Percentiles rank a stretch among this genome's conserved stretches.
Conservation (phyloP, 2,329 filamentous ascomycete genomes). For the Raffaelea ambrosiae region DNA sequence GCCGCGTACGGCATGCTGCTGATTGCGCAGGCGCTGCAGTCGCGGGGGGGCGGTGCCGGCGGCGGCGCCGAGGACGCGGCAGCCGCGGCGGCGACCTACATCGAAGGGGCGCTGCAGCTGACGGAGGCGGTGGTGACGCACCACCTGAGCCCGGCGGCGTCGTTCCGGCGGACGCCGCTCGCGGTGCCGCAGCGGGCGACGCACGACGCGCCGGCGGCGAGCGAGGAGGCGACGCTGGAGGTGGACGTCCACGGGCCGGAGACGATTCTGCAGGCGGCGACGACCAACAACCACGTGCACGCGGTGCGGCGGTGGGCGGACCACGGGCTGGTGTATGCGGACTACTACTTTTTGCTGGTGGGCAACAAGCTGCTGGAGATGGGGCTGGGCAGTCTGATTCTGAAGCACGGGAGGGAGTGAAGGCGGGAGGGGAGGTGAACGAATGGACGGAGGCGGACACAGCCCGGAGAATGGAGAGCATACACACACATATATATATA, state of each 20-base stretch:
- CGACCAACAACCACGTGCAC: conserved; percentile 18
- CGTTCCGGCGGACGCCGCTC: background rate
- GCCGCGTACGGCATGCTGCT: conserved; percentile 32
- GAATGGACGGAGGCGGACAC: too few species aligned
- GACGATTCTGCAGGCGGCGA: conserved; percentile 19
- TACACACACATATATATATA: too few species aligned
- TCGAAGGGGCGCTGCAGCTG: conserved; percentile 18
- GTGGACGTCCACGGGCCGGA: conserved; percentile 12
- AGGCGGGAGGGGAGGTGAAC: too few species aligned
- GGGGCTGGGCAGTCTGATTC: conserved; percentile 12
- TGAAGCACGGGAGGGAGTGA: too few species aligned
- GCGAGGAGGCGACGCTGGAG: background rate
- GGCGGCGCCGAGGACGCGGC: conserved; percentile 5
- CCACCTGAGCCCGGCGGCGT: conserved; percentile 8
- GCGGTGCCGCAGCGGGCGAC: conserved; percentile 8
- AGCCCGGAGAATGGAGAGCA: too few species aligned
- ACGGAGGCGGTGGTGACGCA: conserved; percentile 17
- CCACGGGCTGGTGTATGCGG: conserved; percentile 34
- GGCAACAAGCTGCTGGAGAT: conserved; percentile 31
- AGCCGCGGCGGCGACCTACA: conserved; percentile 12
- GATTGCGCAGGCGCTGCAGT: conserved; percentile 23
- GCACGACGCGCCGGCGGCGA: background rate
- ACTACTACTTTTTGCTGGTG: conserved; percentile 35
- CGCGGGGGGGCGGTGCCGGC: conserved; percentile 6
- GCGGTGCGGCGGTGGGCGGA: conserved; percentile 15